Evolutionary conservation across 2,329 filamentous ascomycete genomes (phyloP).

Genomic region (Myotisia sp.): DNA sequence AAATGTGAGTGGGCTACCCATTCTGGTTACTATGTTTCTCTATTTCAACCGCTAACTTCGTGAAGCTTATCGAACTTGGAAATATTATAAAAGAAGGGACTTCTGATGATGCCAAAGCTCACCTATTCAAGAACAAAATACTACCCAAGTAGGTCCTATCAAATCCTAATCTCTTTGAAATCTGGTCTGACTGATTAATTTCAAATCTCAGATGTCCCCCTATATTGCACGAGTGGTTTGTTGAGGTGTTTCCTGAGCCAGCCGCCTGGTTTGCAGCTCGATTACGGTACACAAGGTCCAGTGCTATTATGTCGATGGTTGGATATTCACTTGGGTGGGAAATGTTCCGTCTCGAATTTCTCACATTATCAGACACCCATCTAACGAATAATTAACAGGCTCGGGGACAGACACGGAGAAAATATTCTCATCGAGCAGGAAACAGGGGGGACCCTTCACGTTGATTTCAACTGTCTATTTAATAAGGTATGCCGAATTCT

Average conservation of each 20-base stretch:
- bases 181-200: neutral
- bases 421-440: constrained; percentile 92
- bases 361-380: neutral
- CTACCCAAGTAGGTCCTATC: constrained; percentile 28
- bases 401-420: constrained; percentile 92
- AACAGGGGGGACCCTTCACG: constrained; percentile 87
- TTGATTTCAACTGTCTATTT: constrained; percentile 99
- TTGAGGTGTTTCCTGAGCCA: constrained; percentile 85
- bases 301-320: constrained; percentile 99
- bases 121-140: constrained; percentile 56
- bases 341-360: neutral
- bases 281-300: constrained; percentile 78
- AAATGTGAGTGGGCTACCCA: constrained; percentile 28
- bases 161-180: neutral
- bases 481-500: constrained; percentile 48
- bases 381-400: constrained; percentile 25
- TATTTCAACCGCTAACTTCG: constrained; percentile 2
- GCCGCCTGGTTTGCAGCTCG: constrained; percentile 83
- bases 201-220: constrained; percentile 50
- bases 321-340: constrained; percentile 67
- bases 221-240: constrained; percentile 86
- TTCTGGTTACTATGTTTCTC: neutral
- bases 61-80: constrained; percentile 46
- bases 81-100: constrained; percentile 55
- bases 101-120: constrained; percentile 45